A percentile compares a stretch with the other conserved stretches of the same genome.
phyloP scores from a whole-genome alignment of 73 alveolate genomes.

The Effrenium voratum region DNA sequence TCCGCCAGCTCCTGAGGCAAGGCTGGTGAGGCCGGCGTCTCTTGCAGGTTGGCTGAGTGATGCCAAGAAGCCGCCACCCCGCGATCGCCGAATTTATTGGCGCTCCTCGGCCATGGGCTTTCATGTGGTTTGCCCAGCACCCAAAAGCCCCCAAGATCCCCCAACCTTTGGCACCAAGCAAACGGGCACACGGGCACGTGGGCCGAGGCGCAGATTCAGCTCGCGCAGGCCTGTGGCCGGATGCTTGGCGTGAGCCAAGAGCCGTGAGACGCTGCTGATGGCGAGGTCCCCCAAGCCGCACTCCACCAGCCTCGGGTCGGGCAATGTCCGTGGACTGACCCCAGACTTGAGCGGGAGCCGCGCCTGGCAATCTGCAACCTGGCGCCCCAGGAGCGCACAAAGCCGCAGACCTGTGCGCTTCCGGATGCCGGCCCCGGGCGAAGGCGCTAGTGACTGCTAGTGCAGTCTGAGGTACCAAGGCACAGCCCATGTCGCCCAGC shows the following conservation, averaged over 20 bases:
- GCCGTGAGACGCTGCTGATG: constrained; percentile 17
- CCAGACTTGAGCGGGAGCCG: not conserved
- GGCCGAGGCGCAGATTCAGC: constrained; percentile 16
- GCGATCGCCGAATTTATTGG: constrained; percentile 76
- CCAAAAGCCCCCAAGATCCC: not conserved
- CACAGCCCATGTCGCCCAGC: constrained; percentile 67
- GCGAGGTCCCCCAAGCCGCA: constrained; percentile 77
- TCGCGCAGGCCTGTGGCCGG: constrained; percentile 50
- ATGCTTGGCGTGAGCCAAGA: constrained; percentile 51
- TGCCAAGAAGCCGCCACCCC: constrained; percentile 52
- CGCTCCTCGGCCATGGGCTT: constrained; percentile 20
- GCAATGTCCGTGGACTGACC: not conserved
- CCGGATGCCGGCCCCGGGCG: not conserved
- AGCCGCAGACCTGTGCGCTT: constrained; percentile 33
- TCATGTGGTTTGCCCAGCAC: not conserved
- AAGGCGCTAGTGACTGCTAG: not conserved
- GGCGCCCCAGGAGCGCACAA: constrained; percentile 45
- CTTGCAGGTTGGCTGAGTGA: not conserved
- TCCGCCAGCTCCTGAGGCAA: constrained; percentile 34
- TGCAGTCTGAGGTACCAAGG: constrained; percentile 25
- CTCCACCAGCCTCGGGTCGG: constrained; percentile 26
- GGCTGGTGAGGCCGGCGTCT: not conserved
- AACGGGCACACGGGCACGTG: not conserved
- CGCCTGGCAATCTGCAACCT: constrained; percentile 76
- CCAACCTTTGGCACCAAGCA: not conserved